Percentiles rank a stretch among this genome's conserved stretches.
Evolutionary conservation across 495 filamentous ascomycete genomes (phyloP).

Genomic region (Peziza echinospora): DNA sequence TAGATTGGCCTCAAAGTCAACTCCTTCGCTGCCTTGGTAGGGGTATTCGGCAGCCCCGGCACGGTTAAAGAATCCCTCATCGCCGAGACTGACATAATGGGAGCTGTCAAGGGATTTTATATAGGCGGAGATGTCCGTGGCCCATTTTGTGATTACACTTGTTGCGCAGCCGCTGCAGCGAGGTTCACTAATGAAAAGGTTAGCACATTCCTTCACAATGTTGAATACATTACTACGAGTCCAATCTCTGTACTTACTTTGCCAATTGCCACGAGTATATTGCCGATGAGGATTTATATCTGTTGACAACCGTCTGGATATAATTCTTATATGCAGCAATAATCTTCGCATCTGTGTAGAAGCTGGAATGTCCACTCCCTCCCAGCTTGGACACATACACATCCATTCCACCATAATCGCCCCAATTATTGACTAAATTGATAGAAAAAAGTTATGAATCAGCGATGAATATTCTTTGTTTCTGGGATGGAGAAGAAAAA

Average conservation of each 20-base stretch:
- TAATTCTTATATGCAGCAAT: constrained; percentile 42
- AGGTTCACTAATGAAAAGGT: constrained; percentile 28
- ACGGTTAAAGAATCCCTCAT: constrained; percentile 29
- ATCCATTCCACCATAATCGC: constrained; percentile 42
- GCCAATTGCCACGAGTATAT: constrained; percentile 52
- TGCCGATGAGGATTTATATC: constrained; percentile 34
- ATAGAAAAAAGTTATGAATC: constrained; percentile 11
- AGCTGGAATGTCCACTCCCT: constrained; percentile 16
- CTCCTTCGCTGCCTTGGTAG: constrained; percentile 33
- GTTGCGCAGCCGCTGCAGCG: constrained; percentile 33
- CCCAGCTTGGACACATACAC: constrained; percentile 42
- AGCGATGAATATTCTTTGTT: neutral
- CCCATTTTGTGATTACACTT: constrained; percentile 39
- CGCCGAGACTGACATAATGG: constrained; percentile 47
- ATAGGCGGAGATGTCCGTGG: constrained; percentile 34
- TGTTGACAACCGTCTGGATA: constrained; percentile 37
- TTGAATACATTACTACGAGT: neutral
- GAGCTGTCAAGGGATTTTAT: constrained; percentile 40
- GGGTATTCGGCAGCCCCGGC: constrained; percentile 27
- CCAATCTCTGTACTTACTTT: constrained; percentile 43
- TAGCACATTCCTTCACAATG: too few relatives aligned
- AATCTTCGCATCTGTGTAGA: constrained; percentile 33
- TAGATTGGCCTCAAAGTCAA: constrained; percentile 37
- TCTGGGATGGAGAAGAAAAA: constrained; percentile 17
- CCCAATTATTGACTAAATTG: constrained; percentile 12